Percentiles rank a stretch among this genome's conserved stretches.
phyloP scores from a whole-genome alignment of 441 rosid genomes.

The Erysimum cheiri region DNA sequence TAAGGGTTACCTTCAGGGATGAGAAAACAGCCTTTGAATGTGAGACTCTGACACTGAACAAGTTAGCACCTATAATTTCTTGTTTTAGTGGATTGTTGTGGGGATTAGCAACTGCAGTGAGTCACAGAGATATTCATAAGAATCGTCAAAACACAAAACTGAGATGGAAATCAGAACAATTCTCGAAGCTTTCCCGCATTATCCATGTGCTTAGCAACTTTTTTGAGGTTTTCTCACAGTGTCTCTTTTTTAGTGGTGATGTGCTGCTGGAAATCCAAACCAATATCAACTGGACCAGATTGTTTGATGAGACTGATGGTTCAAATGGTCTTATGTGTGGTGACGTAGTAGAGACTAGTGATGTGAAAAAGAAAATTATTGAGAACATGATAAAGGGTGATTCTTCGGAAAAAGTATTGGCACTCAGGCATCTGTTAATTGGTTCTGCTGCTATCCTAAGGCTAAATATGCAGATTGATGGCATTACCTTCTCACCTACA shows the following conservation, averaged over 20 bases:
- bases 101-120: conserved; percentile 75
- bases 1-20: conserved; percentile 51
- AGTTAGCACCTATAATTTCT: conserved; percentile 59
- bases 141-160: conserved; percentile 49
- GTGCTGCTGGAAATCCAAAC: conserved; percentile 42
- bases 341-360: conserved; percentile 45
- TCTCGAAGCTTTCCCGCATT: conserved; percentile 49
- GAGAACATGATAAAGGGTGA: conserved; percentile 63
- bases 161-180: conserved; percentile 50
- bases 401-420: conserved; percentile 60
- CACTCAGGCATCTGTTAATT: conserved; percentile 76
- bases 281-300: conserved; percentile 45
- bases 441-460: conserved; percentile 75
- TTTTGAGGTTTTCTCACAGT: conserved; percentile 48
- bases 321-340: conserved; percentile 45
- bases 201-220: conserved; percentile 54
- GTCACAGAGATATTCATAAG: conserved; percentile 48
- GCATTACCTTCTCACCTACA: conserved; percentile 50
- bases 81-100: conserved; percentile 83
- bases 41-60: conserved; percentile 51
- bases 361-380: conserved; percentile 51
- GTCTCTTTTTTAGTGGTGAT: conserved; percentile 53
- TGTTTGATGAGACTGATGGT: conserved; percentile 45
- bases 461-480: conserved; percentile 58
- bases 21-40: conserved; percentile 44